Evolutionary conservation across 73 alveolate genomes (phyloP).

Genomic region (Tetrahymena elliotti): DNA sequence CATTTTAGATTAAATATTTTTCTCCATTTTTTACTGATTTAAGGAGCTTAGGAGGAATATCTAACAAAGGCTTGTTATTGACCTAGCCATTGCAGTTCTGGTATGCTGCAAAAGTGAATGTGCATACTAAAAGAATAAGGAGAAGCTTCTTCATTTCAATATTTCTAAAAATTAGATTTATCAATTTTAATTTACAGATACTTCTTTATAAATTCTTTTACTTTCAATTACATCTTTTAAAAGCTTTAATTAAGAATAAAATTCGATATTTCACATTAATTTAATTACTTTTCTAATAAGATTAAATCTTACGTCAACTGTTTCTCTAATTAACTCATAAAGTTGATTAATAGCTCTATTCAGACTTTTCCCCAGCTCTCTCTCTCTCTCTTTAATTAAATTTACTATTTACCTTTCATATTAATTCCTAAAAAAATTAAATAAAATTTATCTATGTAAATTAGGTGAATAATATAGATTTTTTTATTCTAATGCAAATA

Average conservation of each 20-base stretch:
- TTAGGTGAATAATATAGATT: background rate
- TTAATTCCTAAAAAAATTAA: background rate
- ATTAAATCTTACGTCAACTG: background rate
- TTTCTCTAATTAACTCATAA: background rate
- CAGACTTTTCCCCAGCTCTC: background rate
- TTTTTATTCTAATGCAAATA: too few species aligned
- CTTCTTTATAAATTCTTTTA: background rate
- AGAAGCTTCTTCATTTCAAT: background rate
- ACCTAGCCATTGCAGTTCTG: background rate
- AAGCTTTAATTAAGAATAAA: background rate
- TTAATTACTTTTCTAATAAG: background rate
- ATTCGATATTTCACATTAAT: background rate
- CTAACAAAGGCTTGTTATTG: background rate
- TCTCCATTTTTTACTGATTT: background rate
- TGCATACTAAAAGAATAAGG: background rate
- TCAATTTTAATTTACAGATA: background rate
- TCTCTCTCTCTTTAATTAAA: background rate
- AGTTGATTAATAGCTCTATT: background rate
- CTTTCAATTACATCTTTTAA: background rate
- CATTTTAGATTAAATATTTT: background rate
- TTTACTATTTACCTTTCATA: background rate
- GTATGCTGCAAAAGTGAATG: background rate
- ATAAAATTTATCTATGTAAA: too few species aligned
- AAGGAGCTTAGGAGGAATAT: background rate
- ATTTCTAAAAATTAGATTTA: background rate